A percentile compares a stretch with the other conserved stretches of the same genome.
These are phyloP conservation scores for Saccharomycopsis malanga DNA, from an alignment of 805 yeast genomes.

Conservation along the genomic window DNA sequence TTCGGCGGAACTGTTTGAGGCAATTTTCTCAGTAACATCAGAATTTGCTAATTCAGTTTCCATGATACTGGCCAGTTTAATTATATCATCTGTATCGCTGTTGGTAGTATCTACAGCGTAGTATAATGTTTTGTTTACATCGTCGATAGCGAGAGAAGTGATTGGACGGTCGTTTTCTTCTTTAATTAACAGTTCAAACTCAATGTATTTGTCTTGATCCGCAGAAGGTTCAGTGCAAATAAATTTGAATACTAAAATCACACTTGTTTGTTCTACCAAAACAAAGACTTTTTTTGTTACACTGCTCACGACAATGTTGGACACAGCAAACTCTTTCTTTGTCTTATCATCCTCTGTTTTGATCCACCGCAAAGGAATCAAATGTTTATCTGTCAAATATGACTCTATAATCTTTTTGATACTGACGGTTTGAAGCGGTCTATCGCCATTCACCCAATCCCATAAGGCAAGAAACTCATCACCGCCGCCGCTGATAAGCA, in stretches of 20 bases:
- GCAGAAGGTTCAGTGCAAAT: no score
- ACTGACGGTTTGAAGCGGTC: slow-evolving; percentile 41
- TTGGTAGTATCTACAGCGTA: slow-evolving; percentile 25
- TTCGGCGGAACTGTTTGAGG: slow-evolving; percentile 31
- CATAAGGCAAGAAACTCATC: slow-evolving; percentile 68
- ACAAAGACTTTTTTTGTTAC: slow-evolving; percentile 33
- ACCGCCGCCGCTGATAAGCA: slow-evolving; percentile 85
- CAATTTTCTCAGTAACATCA: no score
- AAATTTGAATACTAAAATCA: slow-evolving; percentile 34
- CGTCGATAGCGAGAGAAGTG: slow-evolving; percentile 27
- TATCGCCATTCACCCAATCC: slow-evolving; percentile 60
- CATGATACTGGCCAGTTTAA: no score
- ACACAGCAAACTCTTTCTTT: slow-evolving; percentile 20
- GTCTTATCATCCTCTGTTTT: slow-evolving; percentile 37
- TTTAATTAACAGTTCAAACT: slow-evolving; percentile 29
- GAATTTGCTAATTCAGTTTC: no score
- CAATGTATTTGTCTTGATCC: slow-evolving; percentile 28
- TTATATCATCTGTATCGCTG: no score
- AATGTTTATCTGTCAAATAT: slow-evolving; percentile 46
- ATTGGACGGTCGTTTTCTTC: slow-evolving; percentile 23
- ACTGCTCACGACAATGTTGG: slow-evolving; percentile 29
- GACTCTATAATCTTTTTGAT: slow-evolving; percentile 36
- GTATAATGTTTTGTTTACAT: slow-evolving; percentile 23
- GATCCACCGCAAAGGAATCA: slow-evolving; percentile 59
- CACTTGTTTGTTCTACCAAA: slow-evolving; percentile 41